Evolutionary conservation across 164 flowering plant species (phyloP), one percentile per base, ranked within the genome.

Genomic region (Cinnamomum micranthum): DNA sequence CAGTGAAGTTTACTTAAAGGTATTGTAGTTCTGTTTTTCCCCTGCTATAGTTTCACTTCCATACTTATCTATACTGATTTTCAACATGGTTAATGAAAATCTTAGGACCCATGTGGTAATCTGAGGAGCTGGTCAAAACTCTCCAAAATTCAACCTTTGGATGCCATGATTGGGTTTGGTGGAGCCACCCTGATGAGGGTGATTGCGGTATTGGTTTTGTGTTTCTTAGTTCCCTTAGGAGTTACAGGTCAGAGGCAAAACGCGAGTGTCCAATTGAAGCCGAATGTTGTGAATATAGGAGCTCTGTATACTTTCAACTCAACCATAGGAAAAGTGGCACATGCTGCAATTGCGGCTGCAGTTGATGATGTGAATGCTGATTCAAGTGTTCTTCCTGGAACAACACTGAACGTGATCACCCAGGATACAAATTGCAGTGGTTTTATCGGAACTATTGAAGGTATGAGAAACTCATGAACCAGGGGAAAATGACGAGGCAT

Each of bases 391-490:
- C 92, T 94, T 63, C 41, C 78, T 0, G 88, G 88, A 25, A 88
- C 83, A 0, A 79, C 71, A 65, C 69, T 94, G 81, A 83, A 88
- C 2, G 17, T 90, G 20, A 28, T 80, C 50, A 33, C 79, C 4
- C 87, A 83, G 51, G 91, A 92, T 70, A 85, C 92, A 6, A 86
- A 88, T 74, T 94, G 96, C 87, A 92, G 89, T 62, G 94, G 87
- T 59, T 94, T 94, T 82, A 51, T 86, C 35, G 95, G 95, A 75
- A 89, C 91, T 12, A 67, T 93, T 25, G 89, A 84, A 88, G 98
- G 98, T 93, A 88, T 60, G 59, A 9, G 69, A 59, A 14, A 23
- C 19, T 47, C 19, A 17, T 22, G 24, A 64, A 22, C 12, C 25
- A 22, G 47, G 28, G 67, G 15, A 64, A 64, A 64, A 59, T 50